These are phyloP conservation scores for Cyathus striatus DNA, from an alignment of 768 basidiomycete species.

Conservation along the genomic window DNA sequence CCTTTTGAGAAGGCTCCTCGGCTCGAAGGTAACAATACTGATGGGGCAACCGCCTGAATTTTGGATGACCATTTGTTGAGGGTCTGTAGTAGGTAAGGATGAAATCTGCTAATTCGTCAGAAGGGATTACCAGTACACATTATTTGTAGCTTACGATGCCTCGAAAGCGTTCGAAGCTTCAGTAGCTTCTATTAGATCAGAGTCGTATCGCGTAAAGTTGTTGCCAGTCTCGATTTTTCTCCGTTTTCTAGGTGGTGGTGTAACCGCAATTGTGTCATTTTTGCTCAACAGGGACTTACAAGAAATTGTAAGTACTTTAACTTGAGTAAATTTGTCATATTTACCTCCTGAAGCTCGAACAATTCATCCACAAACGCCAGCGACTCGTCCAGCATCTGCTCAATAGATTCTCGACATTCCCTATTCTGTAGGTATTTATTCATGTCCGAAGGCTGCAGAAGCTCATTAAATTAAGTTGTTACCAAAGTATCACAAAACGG, in stretches of 20 bases:
- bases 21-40: slow-evolving; percentile 64
- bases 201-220: slow-evolving; percentile 21
- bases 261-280: slow-evolving; percentile 44
- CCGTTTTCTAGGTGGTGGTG: slow-evolving; percentile 54
- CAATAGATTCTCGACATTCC: slow-evolving; percentile 39
- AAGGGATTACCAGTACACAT: background rate
- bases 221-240: slow-evolving; percentile 33
- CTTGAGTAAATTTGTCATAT: background rate
- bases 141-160: slow-evolving; percentile 36
- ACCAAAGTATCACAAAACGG: too few relatives aligned
- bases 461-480: slow-evolving; percentile 4
- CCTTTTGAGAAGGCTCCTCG: slow-evolving; percentile 64
- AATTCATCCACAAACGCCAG: slow-evolving; percentile 60
- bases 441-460: slow-evolving; percentile 26
- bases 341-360: slow-evolving; percentile 63
- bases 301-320: slow-evolving; percentile 28
- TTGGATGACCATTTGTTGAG: slow-evolving; percentile 95
- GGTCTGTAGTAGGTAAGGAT: slow-evolving; percentile 70
- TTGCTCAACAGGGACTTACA: too few relatives aligned
- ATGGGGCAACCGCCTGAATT: slow-evolving; percentile 87
- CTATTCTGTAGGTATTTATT: slow-evolving; percentile 29
- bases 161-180: slow-evolving; percentile 41
- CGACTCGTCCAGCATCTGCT: slow-evolving; percentile 57
- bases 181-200: slow-evolving; percentile 38
- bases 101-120: slow-evolving; percentile 31